Evolutionary conservation across 2,329 filamentous ascomycete genomes (phyloP).

Genomic region (Calonectria fujianensis): DNA sequence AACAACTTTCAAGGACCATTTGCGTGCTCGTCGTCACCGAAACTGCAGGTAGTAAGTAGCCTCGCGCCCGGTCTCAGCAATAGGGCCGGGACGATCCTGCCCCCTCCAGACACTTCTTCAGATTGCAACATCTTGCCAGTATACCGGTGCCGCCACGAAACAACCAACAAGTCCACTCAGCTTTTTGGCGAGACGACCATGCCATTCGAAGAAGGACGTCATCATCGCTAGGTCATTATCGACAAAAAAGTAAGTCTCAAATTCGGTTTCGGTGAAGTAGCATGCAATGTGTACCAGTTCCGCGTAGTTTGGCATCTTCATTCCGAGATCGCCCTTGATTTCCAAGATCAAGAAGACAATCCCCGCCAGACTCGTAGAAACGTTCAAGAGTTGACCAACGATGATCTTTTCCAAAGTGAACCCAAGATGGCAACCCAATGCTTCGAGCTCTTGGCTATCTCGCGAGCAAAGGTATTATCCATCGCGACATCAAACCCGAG

Average conservation of each 20-base stretch:
- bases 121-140: not conserved
- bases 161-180: not conserved
- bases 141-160: not conserved
- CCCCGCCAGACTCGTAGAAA: not conserved
- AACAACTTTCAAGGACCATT: not conserved
- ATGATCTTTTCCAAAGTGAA: not conserved
- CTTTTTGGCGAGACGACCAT: not conserved
- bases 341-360: not conserved
- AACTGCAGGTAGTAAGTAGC: not conserved
- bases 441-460: slow-evolving; percentile 51
- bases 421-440: slow-evolving; percentile 32
- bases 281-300: not conserved
- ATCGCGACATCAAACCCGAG: slow-evolving; percentile 51
- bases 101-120: not conserved
- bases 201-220: not conserved
- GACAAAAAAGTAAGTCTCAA: not conserved
- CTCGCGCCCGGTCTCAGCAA: not conserved
- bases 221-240: not conserved
- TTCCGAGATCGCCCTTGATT: not conserved
- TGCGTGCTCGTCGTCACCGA: not conserved
- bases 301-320: not conserved
- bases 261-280: not conserved
- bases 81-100: not conserved
- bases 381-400: not conserved
- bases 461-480: slow-evolving; percentile 40